These are phyloP conservation scores for Suillus tomentosus DNA, from an alignment of 768 basidiomycete genomes.

Conservation along the genomic window DNA sequence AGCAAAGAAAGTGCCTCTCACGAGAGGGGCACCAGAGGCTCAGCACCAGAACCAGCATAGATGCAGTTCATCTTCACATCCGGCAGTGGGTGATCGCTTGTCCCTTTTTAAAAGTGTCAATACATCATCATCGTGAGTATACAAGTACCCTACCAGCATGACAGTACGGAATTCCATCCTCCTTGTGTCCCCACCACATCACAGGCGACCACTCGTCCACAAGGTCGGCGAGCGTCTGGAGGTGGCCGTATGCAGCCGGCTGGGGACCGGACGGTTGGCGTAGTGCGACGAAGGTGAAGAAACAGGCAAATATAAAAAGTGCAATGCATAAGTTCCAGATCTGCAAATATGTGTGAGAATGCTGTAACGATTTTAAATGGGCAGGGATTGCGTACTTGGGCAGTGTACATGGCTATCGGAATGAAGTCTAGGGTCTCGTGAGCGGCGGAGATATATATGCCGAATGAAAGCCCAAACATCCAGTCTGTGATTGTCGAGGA, in stretches of 20 bases:
- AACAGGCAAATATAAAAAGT: constrained; percentile 25
- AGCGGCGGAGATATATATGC: constrained; percentile 19
- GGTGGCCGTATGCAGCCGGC: constrained; percentile 22
- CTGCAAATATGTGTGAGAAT: constrained; percentile 10
- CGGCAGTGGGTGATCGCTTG: background rate
- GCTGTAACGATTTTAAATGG: background rate
- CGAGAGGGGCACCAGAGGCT: background rate
- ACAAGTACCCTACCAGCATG: constrained; percentile 8
- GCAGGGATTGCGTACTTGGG: constrained; percentile 22
- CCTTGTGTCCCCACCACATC: constrained; percentile 27
- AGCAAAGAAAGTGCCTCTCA: background rate
- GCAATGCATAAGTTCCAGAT: constrained; percentile 29
- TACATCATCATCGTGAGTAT: constrained; percentile 4
- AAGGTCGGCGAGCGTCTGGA: constrained; percentile 22
- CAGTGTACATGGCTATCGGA: constrained; percentile 28
- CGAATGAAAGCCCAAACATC: constrained; percentile 35
- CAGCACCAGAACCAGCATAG: background rate
- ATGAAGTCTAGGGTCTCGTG: constrained; percentile 16
- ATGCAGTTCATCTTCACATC: background rate
- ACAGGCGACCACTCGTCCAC: constrained; percentile 24
- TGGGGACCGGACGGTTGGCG: constrained; percentile 13
- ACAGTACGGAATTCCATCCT: constrained; percentile 13
- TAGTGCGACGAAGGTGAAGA: constrained; percentile 16
- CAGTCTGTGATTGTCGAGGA: constrained; percentile 21
- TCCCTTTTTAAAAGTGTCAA: constrained; percentile 2